Evolutionary conservation across 2,329 filamentous ascomycete genomes (phyloP), one percentile per base, ranked within the genome.

Genomic region (Triangularia setosa): DNA sequence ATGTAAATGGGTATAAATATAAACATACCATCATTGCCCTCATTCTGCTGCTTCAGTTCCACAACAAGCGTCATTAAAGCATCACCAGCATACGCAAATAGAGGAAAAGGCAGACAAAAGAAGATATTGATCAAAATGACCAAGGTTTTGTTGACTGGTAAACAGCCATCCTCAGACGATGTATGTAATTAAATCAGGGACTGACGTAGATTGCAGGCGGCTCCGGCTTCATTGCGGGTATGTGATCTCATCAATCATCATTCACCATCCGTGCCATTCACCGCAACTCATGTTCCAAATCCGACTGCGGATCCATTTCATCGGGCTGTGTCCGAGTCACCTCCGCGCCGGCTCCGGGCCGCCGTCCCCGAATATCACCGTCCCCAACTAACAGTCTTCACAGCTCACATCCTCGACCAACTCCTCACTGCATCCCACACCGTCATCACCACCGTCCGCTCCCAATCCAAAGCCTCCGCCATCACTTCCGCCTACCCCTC

Each of bases 391-490:
- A 64, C 65, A 44, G 68, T 6, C 11, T n/a, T 25, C 14, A 9
- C 64, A 84, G 83, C 83, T 60, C 84, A 86, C 72, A 79, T 84
- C 65, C 78, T 87, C 52, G 79, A 85, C 59, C 79, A 82, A 66
- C 82, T 87, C 25, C 77, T 86, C 58, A 72, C 79, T 68, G 74
- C 78, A 66, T 80, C 80, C 63, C 79, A 86, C 73, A 75, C 76
- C 23, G 83, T 86, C 55, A 77, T 86, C 65, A 85, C 83, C 40
- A 87, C 84, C 0, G 83, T 86, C 61, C 81, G 84, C 55, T 80
- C 79, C 55, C 79, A 85, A 67, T 77, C 79, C 56, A 86, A 87
- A 72, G 84, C 84, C 18, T 69, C 78, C 54, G 79, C 79, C 69
- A 82, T 87, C 66, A 40, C 35, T 79, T 80, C 56, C 75, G 80